A percentile compares a stretch with the other conserved stretches of the same genome.
phyloP scores from a whole-genome alignment of 2,329 filamentous ascomycete species.

The Verticillium klebahnii region DNA sequence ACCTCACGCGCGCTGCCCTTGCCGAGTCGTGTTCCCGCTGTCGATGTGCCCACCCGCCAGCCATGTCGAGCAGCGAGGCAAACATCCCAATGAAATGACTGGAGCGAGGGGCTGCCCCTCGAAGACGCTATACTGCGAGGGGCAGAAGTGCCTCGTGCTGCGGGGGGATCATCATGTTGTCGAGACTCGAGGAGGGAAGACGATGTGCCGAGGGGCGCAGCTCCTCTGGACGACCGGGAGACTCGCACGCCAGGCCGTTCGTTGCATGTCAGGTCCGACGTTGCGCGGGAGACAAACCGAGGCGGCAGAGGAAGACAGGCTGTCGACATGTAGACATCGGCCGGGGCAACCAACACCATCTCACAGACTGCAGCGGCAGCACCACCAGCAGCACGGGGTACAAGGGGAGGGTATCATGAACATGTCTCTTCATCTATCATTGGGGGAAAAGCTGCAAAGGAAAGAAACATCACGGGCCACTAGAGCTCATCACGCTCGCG shows the following conservation, averaged over 20 bases:
- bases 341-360: not conserved
- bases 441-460: not conserved
- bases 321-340: not conserved
- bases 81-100: not conserved
- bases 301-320: slow-evolving; percentile 1
- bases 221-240: not conserved
- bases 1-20: not conserved
- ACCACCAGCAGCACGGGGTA: not conserved
- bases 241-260: not conserved
- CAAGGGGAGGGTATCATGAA: not conserved
- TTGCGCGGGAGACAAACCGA: not conserved
- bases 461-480: not conserved
- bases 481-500: slow-evolving; percentile 31
- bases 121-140: not conserved
- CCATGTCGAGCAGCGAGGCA: not conserved
- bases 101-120: not conserved
- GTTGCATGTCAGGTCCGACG: not conserved
- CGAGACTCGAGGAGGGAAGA: not conserved
- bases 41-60: not conserved
- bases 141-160: not conserved
- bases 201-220: not conserved
- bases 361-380: not conserved
- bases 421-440: not conserved
- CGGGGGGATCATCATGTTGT: not conserved
- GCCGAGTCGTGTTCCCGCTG: not conserved